Conservation (phyloP, 164 flowering plant genomes). For the Vitis cinerea region DNA sequence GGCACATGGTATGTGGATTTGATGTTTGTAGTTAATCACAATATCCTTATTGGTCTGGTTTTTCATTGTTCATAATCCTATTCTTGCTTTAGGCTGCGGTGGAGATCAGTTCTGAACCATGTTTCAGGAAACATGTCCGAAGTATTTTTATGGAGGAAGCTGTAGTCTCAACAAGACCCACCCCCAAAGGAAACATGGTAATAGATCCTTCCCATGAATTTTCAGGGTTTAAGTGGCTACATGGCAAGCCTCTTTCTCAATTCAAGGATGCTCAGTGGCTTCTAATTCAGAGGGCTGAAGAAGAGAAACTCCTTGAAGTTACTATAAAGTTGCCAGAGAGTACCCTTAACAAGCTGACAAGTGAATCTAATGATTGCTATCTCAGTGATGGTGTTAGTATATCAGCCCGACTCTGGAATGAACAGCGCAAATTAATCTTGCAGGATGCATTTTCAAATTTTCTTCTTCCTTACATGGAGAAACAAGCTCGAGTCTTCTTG, state of each 20-base stretch:
- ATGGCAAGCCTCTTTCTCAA: conserved; percentile 63
- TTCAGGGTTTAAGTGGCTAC: conserved; percentile 80
- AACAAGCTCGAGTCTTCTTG: conserved; percentile 78
- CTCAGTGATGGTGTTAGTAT: conserved; percentile 83
- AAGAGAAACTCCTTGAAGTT: conserved; percentile 86
- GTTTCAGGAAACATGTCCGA: conserved; percentile 80
- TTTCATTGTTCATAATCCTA: background rate
- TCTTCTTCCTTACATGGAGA: conserved; percentile 88
- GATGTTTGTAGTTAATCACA: background rate
- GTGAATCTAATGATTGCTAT: conserved; percentile 62
- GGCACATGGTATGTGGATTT: conserved; percentile 78
- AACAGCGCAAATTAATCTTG: conserved; percentile 77
- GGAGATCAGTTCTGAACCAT: conserved; percentile 93
- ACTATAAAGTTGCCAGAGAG: conserved; percentile 60
- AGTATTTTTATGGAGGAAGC: conserved; percentile 68
- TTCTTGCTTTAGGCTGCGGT: conserved; percentile 65
- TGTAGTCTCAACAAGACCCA: conserved; percentile 76
- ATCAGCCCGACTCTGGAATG: conserved; percentile 92
- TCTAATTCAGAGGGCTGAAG: conserved; percentile 94
- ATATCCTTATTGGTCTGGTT: no score
- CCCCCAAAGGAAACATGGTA: conserved; percentile 63
- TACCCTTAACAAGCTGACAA: conserved; percentile 39
- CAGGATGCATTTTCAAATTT: conserved; percentile 63
- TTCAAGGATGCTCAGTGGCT: conserved; percentile 97
- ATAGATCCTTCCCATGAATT: conserved; percentile 89